phyloP scores from a whole-genome alignment of 1,139 yeast species.

The Blastobotrys indianensis region DNA sequence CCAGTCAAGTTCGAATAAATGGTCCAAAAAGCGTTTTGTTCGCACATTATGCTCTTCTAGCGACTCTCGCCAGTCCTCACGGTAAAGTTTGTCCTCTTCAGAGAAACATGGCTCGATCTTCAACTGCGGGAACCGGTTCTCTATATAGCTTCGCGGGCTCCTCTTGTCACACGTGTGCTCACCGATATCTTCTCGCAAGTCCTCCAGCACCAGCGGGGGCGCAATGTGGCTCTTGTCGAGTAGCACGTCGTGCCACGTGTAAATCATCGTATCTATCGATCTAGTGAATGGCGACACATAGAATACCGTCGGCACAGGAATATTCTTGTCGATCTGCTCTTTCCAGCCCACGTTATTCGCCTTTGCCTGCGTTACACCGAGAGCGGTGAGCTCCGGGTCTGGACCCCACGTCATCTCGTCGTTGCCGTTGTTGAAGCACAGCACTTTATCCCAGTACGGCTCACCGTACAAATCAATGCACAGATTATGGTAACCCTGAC shows the following conservation, averaged over 20 bases:
- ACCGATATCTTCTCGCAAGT: slow-evolving; percentile 62
- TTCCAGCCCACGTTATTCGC: slow-evolving; percentile 43
- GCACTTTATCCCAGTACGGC: slow-evolving; percentile 45
- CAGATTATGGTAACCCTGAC: slow-evolving; percentile 69
- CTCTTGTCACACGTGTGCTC: slow-evolving; percentile 64
- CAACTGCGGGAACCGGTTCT: slow-evolving; percentile 34
- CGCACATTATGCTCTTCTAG: slow-evolving; percentile 47
- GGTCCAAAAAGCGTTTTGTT: slow-evolving; percentile 45
- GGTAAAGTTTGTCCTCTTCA: slow-evolving; percentile 46
- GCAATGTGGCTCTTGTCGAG: slow-evolving; percentile 12
- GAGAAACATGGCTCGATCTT: slow-evolving; percentile 41
- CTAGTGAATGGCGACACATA: slow-evolving; percentile 64
- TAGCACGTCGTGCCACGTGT: slow-evolving; percentile 50
- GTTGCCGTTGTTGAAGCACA: slow-evolving; percentile 46
- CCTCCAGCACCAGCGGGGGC: slow-evolving; percentile 46
- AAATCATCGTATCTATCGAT: slow-evolving; percentile 50
- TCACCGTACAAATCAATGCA: slow-evolving; percentile 55
- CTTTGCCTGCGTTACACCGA: slow-evolving; percentile 49
- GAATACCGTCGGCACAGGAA: slow-evolving; percentile 48
- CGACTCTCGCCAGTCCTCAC: slow-evolving; percentile 41
- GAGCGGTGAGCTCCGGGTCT: slow-evolving; percentile 55
- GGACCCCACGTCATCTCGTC: slow-evolving; percentile 51
- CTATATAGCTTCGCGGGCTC: slow-evolving; percentile 38
- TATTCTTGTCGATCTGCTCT: slow-evolving; percentile 41
- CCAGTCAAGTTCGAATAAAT: slow-evolving; percentile 34